Base-by-base conservation (phyloP, 495 filamentous ascomycete genomes). In the Podospora didyma region DNA sequence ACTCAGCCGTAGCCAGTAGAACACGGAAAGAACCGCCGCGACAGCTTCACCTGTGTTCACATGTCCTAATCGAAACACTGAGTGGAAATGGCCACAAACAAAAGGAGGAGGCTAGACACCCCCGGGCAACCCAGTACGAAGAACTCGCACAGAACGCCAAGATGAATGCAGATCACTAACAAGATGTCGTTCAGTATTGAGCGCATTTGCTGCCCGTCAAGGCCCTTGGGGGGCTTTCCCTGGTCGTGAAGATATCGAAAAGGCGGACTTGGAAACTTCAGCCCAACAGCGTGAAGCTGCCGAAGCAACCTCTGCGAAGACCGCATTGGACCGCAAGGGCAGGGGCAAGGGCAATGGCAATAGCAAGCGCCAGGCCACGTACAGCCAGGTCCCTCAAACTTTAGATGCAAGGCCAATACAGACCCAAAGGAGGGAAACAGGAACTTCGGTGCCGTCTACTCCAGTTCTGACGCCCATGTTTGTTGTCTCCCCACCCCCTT, bases 161-260 rank as follows among this genome's bases (percentile, higher is more conserved):
- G 4, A 41, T 6, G 14, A 12, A 49, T 21, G 20, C 21, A 3
- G 21, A 21, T 37, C 24, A 34, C 54, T 59, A 22, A 56, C 58
- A 49, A 23, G 34, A 56, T 35, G 26, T 42, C 35, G 41, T 31
- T 49, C 47, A 79, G 77, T 62, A 10, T 64, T 81, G 63, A 82
- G 79, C 59, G 79, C 78, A 16, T 76, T 80, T 62, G 77, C 79
- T 16, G 74, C 77, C 16, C 72, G 79, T 9, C 72, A 75, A 60
- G 75, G 64, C 35, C 66, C 79, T 4, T 62, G 72, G 42, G 61
- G 24, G 11, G 7, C 24, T 21, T 42, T 42, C 9, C 39, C 39
- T 42, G 39, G 7, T 17, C 9, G 9, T 17, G 39, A 16, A 5
- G 39, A 14, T 7, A 16, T 1, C 39, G 39, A 7, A 2, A 2